phyloP scores from a whole-genome alignment of 306 rosid species.

The Quercus berberidifolia region DNA sequence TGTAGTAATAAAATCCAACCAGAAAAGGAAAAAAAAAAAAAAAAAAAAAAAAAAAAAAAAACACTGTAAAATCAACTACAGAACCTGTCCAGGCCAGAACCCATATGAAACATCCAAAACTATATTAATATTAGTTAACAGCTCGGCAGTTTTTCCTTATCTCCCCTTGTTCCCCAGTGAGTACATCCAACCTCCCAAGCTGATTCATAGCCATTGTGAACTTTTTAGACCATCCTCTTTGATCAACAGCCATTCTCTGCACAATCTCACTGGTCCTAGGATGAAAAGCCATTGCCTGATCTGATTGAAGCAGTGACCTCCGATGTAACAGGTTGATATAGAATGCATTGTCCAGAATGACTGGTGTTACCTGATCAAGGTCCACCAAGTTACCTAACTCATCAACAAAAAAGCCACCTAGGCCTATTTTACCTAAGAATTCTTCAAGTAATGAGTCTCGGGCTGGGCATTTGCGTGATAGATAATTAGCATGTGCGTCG shows the following conservation, averaged over 20 bases:
- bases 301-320: constrained; percentile 41
- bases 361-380: constrained; percentile 50
- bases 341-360: constrained; percentile 41
- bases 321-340: constrained; percentile 27
- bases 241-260: constrained; percentile 19
- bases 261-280: constrained; percentile 35
- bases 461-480: constrained; percentile 18
- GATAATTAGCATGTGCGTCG: background rate
- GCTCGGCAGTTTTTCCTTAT: constrained; percentile 57
- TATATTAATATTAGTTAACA: constrained; percentile 12
- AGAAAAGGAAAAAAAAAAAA: background rate
- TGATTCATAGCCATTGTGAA: constrained; percentile 32
- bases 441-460: background rate
- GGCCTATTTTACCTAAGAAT: background rate
- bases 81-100: background rate
- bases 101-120: background rate
- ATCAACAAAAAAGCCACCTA: no score
- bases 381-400: background rate
- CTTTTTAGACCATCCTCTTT: constrained; percentile 4
- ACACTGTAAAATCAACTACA: background rate
- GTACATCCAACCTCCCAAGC: constrained; percentile 30
- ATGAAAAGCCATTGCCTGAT: constrained; percentile 32
- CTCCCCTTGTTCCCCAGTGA: constrained; percentile 46
- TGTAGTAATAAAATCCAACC: background rate
- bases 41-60: background rate